These are phyloP conservation scores for Dipteronia dyeriana DNA, from an alignment of 345 rosid species.

Conservation along the genomic window DNA sequence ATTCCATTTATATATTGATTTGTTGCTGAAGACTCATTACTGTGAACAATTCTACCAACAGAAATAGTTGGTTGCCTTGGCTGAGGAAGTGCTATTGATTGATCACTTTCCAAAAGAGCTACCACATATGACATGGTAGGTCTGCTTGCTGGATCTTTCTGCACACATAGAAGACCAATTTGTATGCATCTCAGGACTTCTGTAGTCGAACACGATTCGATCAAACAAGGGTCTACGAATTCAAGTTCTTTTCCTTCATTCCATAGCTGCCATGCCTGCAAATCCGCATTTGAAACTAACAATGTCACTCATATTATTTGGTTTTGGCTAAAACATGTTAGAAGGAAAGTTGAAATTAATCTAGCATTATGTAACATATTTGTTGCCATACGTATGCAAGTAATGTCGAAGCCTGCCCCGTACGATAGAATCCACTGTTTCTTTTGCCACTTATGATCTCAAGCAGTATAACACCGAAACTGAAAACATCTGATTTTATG, in stretches of 20 bases:
- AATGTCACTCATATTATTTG: neutral
- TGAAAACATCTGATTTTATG: conserved; percentile 45
- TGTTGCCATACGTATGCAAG: conserved; percentile 14
- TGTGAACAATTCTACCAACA: conserved; percentile 6
- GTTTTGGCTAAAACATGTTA: neutral
- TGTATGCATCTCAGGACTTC: conserved; percentile 47
- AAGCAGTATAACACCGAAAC: conserved; percentile 49
- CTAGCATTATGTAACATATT: neutral
- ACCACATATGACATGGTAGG: conserved; percentile 50
- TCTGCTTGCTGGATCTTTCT: conserved; percentile 45
- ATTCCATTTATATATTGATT: conserved; percentile 13
- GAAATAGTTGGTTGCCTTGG: conserved; percentile 35
- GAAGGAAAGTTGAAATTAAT: neutral
- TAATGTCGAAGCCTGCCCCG: conserved; percentile 29
- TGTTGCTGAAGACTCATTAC: neutral
- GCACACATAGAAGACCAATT: conserved; percentile 50
- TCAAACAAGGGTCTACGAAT: conserved; percentile 33
- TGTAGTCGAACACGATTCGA: conserved; percentile 26
- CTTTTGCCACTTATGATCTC: conserved; percentile 44
- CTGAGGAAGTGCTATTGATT: conserved; percentile 3
- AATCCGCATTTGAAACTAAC: neutral
- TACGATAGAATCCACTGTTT: conserved; percentile 24
- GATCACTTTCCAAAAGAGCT: conserved; percentile 38
- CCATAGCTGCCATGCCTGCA: conserved; percentile 54
- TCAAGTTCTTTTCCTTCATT: conserved; percentile 43